A percentile compares a stretch with the other conserved stretches of the same genome.
Conservation (phyloP, 1,284 basidiomycete species). For the Pterulicium gracile region DNA sequence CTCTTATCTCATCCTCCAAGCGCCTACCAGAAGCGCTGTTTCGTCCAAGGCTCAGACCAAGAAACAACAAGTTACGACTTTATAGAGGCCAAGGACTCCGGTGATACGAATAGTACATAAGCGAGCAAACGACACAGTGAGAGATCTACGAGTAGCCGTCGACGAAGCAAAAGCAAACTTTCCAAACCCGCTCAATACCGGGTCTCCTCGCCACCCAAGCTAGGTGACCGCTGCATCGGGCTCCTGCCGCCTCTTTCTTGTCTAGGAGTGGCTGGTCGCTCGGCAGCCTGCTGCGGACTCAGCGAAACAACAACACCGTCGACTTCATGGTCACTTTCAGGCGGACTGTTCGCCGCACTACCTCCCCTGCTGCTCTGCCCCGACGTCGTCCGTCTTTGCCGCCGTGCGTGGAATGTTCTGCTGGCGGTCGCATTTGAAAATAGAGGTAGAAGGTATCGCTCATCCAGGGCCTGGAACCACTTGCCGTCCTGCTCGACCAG, state of each 20-base stretch:
- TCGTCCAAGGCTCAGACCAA: no score
- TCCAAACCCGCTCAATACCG: no score
- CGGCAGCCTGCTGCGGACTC: no score
- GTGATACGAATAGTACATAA: no score
- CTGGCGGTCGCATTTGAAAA: constrained; percentile 94
- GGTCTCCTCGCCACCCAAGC: constrained; percentile 20
- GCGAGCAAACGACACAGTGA: no score
- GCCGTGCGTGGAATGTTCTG: constrained; percentile 75
- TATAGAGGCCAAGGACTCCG: no score
- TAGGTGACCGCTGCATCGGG: constrained; percentile 37
- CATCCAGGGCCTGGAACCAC: constrained; percentile 96
- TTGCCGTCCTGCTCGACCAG: constrained; percentile 47
- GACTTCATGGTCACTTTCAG: constrained; percentile 46
- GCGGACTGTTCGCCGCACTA: constrained; percentile 29
- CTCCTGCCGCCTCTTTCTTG: constrained; percentile 46
- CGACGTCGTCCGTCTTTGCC: constrained; percentile 14
- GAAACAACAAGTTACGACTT: no score
- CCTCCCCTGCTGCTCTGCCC: constrained; percentile 10
- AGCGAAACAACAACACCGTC: no score
- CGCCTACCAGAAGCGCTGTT: no score
- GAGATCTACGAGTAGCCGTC: no score
- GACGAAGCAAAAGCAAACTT: no score
- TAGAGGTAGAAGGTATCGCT: constrained; percentile 87
- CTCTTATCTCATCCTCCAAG: no score
- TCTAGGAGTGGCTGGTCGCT: constrained; percentile 40